phyloP scores from a whole-genome alignment of 805 yeast genomes.

The Hagleromyces aurorensis region DNA sequence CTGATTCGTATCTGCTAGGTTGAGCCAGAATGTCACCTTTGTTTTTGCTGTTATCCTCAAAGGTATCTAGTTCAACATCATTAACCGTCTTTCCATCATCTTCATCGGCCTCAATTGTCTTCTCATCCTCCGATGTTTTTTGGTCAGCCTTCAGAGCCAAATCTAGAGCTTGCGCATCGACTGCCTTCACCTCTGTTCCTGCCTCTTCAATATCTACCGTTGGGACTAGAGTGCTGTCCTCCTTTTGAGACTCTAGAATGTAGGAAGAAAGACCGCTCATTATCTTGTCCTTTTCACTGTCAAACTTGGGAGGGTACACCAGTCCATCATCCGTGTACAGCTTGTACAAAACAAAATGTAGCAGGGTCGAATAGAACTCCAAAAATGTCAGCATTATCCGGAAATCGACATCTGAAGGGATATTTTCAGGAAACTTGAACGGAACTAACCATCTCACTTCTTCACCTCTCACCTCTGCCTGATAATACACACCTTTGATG shows the following conservation, averaged over 20 bases:
- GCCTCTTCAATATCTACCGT: conserved; percentile 23
- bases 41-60: conserved; percentile 53
- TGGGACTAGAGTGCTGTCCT: conserved; percentile 32
- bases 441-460: conserved; percentile 95
- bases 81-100: conserved; percentile 36
- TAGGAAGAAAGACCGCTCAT: conserved; percentile 86
- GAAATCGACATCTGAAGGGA: conserved; percentile 91
- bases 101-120: conserved; percentile 27
- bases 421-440: conserved; percentile 91
- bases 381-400: conserved; percentile 94
- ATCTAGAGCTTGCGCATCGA: conserved; percentile 41
- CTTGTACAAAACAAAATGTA: conserved; percentile 81
- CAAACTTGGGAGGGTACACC: conserved; percentile 85
- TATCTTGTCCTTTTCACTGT: conserved; percentile 63
- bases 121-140: conserved; percentile 33
- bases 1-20: conserved; percentile 53
- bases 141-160: conserved; percentile 43
- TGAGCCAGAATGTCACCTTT: conserved; percentile 65
- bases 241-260: conserved; percentile 50
- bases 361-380: conserved; percentile 87
- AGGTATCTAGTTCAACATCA: conserved; percentile 56
- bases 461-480: conserved; percentile 84
- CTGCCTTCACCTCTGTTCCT: conserved; percentile 25
- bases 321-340: conserved; percentile 79
- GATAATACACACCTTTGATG: conserved; percentile 94